A percentile compares a stretch with the other conserved stretches of the same genome.
Evolutionary conservation across 169 alveolate genomes (phyloP).

Genomic region (Cryptosporidium andersoni): DNA sequence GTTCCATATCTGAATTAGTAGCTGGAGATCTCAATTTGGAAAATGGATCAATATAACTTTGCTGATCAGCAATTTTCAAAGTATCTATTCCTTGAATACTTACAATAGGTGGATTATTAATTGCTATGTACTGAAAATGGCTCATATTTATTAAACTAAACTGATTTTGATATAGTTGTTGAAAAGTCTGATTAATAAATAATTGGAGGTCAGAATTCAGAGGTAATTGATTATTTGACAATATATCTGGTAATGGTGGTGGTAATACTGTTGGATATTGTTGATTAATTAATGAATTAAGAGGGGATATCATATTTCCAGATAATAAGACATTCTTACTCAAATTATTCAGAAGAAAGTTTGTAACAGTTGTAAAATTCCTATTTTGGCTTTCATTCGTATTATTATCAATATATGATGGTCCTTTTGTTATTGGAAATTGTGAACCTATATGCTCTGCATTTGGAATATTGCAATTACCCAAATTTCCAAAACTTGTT

Average conservation of each 20-base stretch:
- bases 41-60: no score
- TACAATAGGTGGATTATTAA: background rate
- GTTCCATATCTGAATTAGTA: no score
- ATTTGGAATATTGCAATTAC: slow-evolving; percentile 2
- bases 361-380: background rate
- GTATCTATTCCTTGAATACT: slow-evolving; percentile 3
- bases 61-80: no score
- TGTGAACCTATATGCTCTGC: background rate
- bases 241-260: slow-evolving; percentile 12
- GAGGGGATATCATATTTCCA: background rate
- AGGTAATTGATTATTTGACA: background rate
- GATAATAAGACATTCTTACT: background rate
- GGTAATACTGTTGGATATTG: slow-evolving; percentile 19
- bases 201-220: background rate
- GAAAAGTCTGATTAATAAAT: slow-evolving; percentile 4
- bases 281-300: slow-evolving; percentile 2
- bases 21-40: no score
- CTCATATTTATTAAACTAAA: slow-evolving; percentile 5
- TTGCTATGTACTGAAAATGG: slow-evolving; percentile 11
- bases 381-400: background rate
- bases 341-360: background rate
- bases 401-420: background rate
- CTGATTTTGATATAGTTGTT: slow-evolving; percentile 30
- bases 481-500: background rate
- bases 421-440: background rate